Conservation (phyloP, 345 rosid genomes). For the Pistacia atlantica region DNA sequence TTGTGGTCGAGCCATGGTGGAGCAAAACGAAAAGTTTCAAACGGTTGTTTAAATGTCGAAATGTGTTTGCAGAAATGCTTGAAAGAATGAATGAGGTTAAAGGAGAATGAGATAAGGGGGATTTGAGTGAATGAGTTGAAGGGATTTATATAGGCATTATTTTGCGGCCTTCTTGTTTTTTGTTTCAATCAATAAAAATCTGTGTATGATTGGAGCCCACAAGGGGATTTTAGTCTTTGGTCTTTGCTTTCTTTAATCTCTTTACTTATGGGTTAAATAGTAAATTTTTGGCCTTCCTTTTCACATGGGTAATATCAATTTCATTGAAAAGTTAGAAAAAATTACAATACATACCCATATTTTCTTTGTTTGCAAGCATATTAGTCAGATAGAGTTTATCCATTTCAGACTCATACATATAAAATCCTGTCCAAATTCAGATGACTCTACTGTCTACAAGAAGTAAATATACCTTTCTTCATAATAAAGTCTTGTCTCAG, state of each 20-base stretch:
- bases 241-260: background rate
- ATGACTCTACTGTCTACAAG: background rate
- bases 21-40: conserved; percentile 19
- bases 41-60: background rate
- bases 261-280: background rate
- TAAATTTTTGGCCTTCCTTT: background rate
- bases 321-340: background rate
- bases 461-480: background rate
- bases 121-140: background rate
- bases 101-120: background rate
- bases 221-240: background rate
- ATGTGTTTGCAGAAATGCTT: conserved; percentile 33
- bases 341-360: background rate
- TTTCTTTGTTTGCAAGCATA: background rate
- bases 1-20: conserved; percentile 56
- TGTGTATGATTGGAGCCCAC: conserved; percentile 23
- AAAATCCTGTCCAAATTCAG: conserved; percentile 1
- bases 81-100: background rate
- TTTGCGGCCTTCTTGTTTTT: conserved; percentile 37
- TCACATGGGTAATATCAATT: conserved; percentile 8
- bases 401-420: background rate
- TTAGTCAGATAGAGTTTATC: background rate
- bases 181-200: background rate
- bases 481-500: background rate
- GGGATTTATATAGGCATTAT: conserved; percentile 30